Evolutionary conservation across 768 basidiomycete species (phyloP).

Genomic region (Trametes cingulata): DNA sequence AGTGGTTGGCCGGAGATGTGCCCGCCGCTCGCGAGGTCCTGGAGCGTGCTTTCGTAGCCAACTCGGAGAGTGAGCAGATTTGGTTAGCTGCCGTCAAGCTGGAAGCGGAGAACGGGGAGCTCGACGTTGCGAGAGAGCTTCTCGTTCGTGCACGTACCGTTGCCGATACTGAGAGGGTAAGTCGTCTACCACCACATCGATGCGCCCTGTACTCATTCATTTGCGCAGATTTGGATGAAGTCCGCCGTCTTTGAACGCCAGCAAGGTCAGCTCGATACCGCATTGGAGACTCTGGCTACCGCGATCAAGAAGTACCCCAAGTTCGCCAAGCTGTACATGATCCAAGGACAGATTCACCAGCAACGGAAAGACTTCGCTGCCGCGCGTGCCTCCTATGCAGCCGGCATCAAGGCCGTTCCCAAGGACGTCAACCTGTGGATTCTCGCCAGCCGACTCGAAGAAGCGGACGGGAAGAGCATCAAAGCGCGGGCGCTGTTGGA

Average conservation of each 20-base stretch:
- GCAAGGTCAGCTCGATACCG: constrained; percentile 71
- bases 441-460: constrained; percentile 85
- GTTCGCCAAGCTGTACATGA: constrained; percentile 94
- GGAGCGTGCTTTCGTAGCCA: constrained; percentile 87
- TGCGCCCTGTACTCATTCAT: constrained; percentile 1
- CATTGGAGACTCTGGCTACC: constrained; percentile 70
- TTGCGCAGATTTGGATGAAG: constrained; percentile 95
- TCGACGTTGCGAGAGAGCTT: constrained; percentile 82
- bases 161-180: constrained; percentile 87
- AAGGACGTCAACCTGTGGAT: constrained; percentile 88
- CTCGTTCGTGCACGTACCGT: constrained; percentile 87
- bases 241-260: constrained; percentile 94
- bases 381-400: constrained; percentile 79
- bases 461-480: constrained; percentile 88
- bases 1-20: constrained; percentile 89
- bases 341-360: constrained; percentile 90
- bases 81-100: constrained; percentile 98
- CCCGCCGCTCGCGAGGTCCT: constrained; percentile 88
- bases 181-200: constrained; percentile 26
- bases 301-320: constrained; percentile 85
- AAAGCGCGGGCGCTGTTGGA: constrained; percentile 90
- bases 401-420: constrained; percentile 84
- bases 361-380: constrained; percentile 55
- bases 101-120: constrained; percentile 93
- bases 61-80: constrained; percentile 95